These are phyloP conservation scores for Acacia crassicarpa DNA, from an alignment of 306 rosid genomes.

Conservation along the genomic window DNA sequence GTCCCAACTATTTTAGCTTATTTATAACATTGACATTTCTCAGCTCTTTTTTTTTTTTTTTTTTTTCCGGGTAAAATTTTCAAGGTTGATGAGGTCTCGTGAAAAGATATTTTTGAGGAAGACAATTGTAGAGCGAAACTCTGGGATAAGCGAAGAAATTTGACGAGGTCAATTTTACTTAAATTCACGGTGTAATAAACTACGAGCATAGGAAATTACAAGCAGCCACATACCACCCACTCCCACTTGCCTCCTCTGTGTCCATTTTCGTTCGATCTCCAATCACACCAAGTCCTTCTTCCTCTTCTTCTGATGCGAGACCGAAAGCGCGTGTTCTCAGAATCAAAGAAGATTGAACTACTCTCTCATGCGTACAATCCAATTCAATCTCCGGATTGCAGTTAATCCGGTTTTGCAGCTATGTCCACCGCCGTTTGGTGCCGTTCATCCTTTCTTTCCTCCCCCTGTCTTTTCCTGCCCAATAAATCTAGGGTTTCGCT, in stretches of 20 bases:
- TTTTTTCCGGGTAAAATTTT: too few species aligned
- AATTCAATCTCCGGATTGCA: constrained; percentile 13
- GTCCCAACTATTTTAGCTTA: too few species aligned
- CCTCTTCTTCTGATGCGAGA: constrained; percentile 14
- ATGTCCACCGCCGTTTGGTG: not conserved
- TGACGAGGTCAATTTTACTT: not conserved
- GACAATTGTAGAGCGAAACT: not conserved
- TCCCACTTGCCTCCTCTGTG: not conserved
- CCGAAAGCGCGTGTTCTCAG: not conserved
- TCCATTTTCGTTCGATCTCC: not conserved
- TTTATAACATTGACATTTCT: too few species aligned
- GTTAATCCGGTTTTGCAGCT: not conserved
- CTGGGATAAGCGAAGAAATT: not conserved
- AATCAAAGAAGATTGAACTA: not conserved
- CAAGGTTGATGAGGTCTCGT: too few species aligned
- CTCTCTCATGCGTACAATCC: constrained; percentile 2
- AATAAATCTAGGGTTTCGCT: not conserved
- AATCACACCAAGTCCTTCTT: not conserved
- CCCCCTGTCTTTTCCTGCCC: not conserved
- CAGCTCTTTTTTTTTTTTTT: too few species aligned
- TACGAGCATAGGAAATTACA: not conserved
- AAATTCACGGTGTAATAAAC: not conserved
- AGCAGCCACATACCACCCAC: not conserved
- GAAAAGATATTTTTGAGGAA: not conserved
- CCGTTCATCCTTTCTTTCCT: not conserved